Base-by-base conservation (phyloP, 2,329 filamentous ascomycete genomes). In the Plectosphaerella plurivora region DNA sequence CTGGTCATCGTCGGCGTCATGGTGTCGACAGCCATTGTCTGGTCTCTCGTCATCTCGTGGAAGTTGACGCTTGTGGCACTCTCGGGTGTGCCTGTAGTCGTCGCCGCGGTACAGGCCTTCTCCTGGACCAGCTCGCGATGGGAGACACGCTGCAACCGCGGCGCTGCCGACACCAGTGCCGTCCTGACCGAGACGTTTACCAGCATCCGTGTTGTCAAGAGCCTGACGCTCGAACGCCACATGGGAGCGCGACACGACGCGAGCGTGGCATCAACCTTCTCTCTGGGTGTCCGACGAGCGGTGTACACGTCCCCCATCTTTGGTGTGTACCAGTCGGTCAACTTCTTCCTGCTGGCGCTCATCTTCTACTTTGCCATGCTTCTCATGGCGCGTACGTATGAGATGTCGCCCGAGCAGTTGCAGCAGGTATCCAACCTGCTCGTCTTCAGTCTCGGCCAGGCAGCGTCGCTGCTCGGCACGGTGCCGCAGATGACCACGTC, bases 361-460 rank as follows among this genome's bases (percentile, higher is more conserved):
- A 81, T 96, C 10, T 94, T 96, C 65, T 96, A 87, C 71, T 95
- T 93, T 63, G 90, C 88, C 3, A 83, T 85, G 0, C 70, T 79
- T 1, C 74, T 96, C 11, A 77, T 89, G 66, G 69, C 44, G 63
- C 72, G 10, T 68, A 78, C 39, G 68, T 72, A 58, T 7, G 60
- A 64, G 12, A 63, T 70, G n/a, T 75, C 73, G 0, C 78, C 87
- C 0, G 74, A 78, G 2, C 72, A 78, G 2, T 79, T 94, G 16
- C 71, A 96, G 25, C 82, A 87, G 55, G 88, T 94, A 1, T 85
- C 94, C 60, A 88, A 91, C 35, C 77, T 96, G 50, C 77, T 97
- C 1, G 78, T 96, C n/a, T 89, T 97, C 64, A 87, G 88, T 55
- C 82, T 96, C 52, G 84, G 86, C 11, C 89, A 87, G 11, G 82